phyloP scores from a whole-genome alignment of 2,329 filamentous ascomycete species.

The Scleromitrula shiraiana region DNA sequence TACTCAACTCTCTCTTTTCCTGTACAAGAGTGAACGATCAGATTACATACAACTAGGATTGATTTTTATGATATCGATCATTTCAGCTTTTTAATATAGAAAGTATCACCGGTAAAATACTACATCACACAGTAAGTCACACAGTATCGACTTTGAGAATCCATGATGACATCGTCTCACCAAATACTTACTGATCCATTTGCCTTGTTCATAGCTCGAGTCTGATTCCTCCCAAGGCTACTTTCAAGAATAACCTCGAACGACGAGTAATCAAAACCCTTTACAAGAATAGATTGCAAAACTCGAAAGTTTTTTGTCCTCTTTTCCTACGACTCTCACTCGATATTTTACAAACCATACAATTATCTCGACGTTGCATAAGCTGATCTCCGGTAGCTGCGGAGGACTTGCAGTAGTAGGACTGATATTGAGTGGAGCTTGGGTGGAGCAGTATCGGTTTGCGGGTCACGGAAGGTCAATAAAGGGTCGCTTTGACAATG shows the following conservation, averaged over 20 bases:
- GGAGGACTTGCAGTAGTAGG: not conserved
- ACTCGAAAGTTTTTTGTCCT: not conserved
- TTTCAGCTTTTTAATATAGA: not conserved
- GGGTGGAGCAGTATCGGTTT: slow-evolving; percentile 1
- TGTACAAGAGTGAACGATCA: too few species aligned
- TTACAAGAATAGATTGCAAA: not conserved
- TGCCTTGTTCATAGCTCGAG: slow-evolving; percentile 1
- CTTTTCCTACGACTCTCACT: not conserved
- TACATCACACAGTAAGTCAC: not conserved
- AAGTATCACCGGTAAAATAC: slow-evolving; percentile 4
- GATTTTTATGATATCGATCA: not conserved
- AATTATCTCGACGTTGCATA: not conserved
- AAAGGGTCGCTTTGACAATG: not conserved
- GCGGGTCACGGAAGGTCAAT: slow-evolving; percentile 2
- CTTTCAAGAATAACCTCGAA: not conserved
- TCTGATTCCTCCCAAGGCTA: not conserved
- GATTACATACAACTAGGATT: too few species aligned
- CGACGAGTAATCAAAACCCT: not conserved
- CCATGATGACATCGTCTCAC: not conserved
- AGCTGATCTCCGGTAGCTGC: not conserved
- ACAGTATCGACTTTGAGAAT: not conserved
- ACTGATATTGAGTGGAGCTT: not conserved
- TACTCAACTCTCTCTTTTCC: too few species aligned
- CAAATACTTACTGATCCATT: slow-evolving; percentile 5
- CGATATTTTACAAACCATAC: not conserved